These are phyloP conservation scores for Batkoa obscura DNA, from an alignment of 371 early-diverging fungal species.

Conservation along the genomic window DNA sequence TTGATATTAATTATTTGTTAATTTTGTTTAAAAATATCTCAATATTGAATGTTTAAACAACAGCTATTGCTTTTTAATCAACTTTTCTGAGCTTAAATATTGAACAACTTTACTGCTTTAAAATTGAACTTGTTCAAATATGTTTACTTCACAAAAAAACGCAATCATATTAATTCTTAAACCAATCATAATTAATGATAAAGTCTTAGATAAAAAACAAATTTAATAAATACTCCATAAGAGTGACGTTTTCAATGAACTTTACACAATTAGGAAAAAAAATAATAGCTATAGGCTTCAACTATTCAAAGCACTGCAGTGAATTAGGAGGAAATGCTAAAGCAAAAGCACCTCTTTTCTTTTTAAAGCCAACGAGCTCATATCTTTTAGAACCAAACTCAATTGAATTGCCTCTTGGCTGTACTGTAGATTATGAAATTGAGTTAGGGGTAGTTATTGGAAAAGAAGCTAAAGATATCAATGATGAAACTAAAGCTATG, in stretches of 20 bases:
- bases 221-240: too few relatives aligned
- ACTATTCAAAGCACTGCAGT: constrained; percentile 74
- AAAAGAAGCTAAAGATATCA: constrained; percentile 56
- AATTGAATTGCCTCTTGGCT: constrained; percentile 63
- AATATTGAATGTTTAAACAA: too few relatives aligned
- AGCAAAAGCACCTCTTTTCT: constrained; percentile 75
- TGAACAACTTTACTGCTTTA: too few relatives aligned
- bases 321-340: constrained; percentile 73
- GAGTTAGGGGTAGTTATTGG: constrained; percentile 90
- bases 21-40: too few relatives aligned
- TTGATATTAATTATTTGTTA: too few relatives aligned
- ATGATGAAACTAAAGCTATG: constrained; percentile 28
- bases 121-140: too few relatives aligned
- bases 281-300: constrained; percentile 82
- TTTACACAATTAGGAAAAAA: constrained; percentile 54
- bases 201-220: too few relatives aligned
- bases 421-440: constrained; percentile 83
- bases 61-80: too few relatives aligned
- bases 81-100: too few relatives aligned
- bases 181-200: too few relatives aligned
- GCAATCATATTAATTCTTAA: too few relatives aligned
- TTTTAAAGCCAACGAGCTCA: constrained; percentile 85
- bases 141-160: too few relatives aligned
- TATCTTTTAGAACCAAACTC: constrained; percentile 44
- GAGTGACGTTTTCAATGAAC: constrained; percentile 1